A percentile compares a stretch with the other conserved stretches of the same genome.
These are phyloP conservation scores for Ichthyophthirius multifiliis DNA, from an alignment of 169 alveolate species.

Conservation along the genomic window DNA sequence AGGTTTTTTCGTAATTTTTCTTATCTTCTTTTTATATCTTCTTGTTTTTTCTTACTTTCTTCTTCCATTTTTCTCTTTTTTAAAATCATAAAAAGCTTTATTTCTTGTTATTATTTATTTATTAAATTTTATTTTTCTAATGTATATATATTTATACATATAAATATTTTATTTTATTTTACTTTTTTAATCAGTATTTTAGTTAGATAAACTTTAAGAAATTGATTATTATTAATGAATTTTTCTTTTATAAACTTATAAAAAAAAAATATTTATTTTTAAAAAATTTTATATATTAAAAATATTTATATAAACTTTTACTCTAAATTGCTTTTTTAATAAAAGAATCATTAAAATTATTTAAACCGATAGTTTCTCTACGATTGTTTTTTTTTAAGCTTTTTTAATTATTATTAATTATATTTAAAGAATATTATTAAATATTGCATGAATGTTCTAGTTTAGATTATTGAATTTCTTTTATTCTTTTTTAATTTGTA, in stretches of 20 bases:
- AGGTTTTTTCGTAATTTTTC: not conserved
- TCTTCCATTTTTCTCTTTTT: not conserved
- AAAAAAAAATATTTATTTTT: not conserved
- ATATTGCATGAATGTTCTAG: not conserved
- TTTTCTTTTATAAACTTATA: not conserved
- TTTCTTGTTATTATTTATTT: not conserved
- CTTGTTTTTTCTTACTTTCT: not conserved
- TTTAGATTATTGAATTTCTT: not conserved
- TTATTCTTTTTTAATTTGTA: not conserved
- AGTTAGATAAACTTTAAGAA: not conserved
- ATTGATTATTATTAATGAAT: not conserved
- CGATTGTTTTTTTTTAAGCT: not conserved
- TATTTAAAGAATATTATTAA: not conserved
- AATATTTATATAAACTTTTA: not conserved
- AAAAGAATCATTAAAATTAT: not conserved
- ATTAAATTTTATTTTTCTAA: not conserved
- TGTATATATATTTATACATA: not conserved
- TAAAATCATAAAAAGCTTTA: not conserved
- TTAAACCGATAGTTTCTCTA: not conserved
- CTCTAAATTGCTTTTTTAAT: not conserved
- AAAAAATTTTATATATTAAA: not conserved
- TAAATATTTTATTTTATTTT: not conserved
- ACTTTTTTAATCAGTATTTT: not conserved
- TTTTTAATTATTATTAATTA: not conserved
- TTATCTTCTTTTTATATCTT: not conserved